Evolutionary conservation across 2,329 filamentous ascomycete genomes (phyloP).

Genomic region (Arachnopeziza araneosa): DNA sequence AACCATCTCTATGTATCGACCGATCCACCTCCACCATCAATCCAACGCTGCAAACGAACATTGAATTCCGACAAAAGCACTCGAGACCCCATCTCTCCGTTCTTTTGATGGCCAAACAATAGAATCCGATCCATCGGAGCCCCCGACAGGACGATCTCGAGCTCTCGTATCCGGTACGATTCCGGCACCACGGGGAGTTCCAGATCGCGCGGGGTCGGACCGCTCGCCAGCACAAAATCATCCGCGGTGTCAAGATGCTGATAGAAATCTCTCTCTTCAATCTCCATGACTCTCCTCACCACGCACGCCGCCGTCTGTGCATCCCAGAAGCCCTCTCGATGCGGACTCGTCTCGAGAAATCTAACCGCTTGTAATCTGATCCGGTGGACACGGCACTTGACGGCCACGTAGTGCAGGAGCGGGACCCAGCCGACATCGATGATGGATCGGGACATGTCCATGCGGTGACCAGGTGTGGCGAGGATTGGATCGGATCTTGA

Average conservation of each 20-base stretch:
- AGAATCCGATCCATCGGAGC: conserved; percentile 1
- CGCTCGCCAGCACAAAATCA: conserved; percentile 6
- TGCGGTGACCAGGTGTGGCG: background rate
- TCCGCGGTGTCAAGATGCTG: conserved; percentile 7
- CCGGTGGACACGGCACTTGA: conserved; percentile 41
- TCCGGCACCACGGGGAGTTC: conserved; percentile 18
- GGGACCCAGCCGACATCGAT: conserved; percentile 41
- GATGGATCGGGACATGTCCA: conserved; percentile 32
- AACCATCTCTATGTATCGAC: too few species aligned
- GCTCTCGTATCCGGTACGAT: conserved; percentile 17
- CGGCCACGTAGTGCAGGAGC: conserved; percentile 40
- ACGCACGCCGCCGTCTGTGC: conserved; percentile 28
- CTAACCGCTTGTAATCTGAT: conserved; percentile 36
- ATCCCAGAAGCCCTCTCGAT: conserved; percentile 41
- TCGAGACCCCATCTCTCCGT: background rate
- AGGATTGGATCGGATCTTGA: background rate
- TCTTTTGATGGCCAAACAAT: conserved; percentile 4
- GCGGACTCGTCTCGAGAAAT: conserved; percentile 27
- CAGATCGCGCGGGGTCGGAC: conserved; percentile 8
- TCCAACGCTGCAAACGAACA: background rate
- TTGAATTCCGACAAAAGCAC: conserved; percentile 4
- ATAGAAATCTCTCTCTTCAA: conserved; percentile 34
- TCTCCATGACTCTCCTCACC: conserved; percentile 33
- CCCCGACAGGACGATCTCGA: conserved; percentile 12
- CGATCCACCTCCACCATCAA: background rate